Evolutionary conservation across 2,329 filamentous ascomycete genomes (phyloP).

Genomic region (Ambrosiella xylebori): DNA sequence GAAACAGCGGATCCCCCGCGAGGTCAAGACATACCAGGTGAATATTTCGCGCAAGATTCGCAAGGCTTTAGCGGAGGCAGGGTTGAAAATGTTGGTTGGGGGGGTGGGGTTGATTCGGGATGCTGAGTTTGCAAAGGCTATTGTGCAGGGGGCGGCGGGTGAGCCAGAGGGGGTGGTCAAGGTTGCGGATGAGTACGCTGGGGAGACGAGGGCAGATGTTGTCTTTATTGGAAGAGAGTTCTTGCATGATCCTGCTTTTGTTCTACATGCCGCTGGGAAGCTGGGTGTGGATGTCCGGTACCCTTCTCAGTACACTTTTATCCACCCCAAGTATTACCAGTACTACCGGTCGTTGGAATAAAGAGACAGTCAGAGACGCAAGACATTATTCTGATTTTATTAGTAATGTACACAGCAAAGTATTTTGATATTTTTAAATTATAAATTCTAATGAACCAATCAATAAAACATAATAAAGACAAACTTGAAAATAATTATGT

Average conservation of each 20-base stretch:
- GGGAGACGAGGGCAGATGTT: conserved; percentile 42
- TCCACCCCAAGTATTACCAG: conserved; percentile 16
- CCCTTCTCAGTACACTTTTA: conserved; percentile 46
- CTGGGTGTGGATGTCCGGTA: conserved; percentile 53
- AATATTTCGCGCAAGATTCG: conserved; percentile 57
- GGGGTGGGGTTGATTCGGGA: conserved; percentile 59
- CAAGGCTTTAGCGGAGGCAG: conserved; percentile 36
- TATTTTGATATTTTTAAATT: too few species aligned
- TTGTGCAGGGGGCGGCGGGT: conserved; percentile 29
- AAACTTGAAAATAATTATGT: not conserved
- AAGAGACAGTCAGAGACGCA: not conserved
- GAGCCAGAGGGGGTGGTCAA: conserved; percentile 20
- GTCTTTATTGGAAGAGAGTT: conserved; percentile 60
- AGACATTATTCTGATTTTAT: not conserved
- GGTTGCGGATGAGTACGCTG: conserved; percentile 24
- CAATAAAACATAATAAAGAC: not conserved
- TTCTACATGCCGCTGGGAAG: conserved; percentile 55
- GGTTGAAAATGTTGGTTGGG: conserved; percentile 43
- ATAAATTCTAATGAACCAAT: not conserved
- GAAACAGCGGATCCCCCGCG: conserved; percentile 40
- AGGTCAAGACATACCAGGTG: conserved; percentile 55
- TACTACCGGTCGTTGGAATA: not conserved
- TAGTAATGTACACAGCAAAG: not conserved
- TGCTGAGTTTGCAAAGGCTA: conserved; percentile 46
- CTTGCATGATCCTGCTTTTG: conserved; percentile 65